A percentile compares a stretch with the other conserved stretches of the same genome.
Evolutionary conservation across 306 rosid genomes (phyloP).

Genomic region (Cucumis hystrix): DNA sequence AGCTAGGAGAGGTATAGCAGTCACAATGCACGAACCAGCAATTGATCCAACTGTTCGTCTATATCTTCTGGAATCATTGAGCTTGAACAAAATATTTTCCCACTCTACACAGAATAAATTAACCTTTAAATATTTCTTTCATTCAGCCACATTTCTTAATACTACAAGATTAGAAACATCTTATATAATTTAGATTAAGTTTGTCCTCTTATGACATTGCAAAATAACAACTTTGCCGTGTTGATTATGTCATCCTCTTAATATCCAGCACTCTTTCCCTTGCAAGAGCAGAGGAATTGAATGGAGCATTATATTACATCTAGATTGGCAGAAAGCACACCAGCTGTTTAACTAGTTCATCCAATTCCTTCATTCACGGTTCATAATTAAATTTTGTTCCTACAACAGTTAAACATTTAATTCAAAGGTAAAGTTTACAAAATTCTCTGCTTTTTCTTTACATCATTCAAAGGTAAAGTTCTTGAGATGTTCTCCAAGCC

Average conservation of each 20-base stretch:
- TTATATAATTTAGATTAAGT: neutral
- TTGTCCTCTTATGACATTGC: neutral
- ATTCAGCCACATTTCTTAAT: neutral
- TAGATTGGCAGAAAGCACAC: neutral
- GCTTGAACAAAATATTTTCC: constrained; percentile 55
- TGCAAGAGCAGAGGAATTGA: neutral
- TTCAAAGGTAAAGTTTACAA: no score
- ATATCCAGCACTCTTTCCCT: neutral
- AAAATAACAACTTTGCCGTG: neutral
- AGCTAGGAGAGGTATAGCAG: constrained; percentile 71
- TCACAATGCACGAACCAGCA: constrained; percentile 64
- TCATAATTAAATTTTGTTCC: neutral
- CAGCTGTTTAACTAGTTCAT: neutral
- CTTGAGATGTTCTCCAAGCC: no score
- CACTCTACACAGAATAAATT: constrained; percentile 42
- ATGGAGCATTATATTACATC: neutral
- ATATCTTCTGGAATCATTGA: constrained; percentile 76
- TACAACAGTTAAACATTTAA: neutral
- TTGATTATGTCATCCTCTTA: neutral
- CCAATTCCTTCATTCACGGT: neutral
- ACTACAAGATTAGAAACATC: neutral
- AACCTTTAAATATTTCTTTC: neutral
- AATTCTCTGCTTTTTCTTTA: no score
- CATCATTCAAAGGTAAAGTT: no score
- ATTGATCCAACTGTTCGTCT: constrained; percentile 74